Evolutionary conservation across 306 rosid species (phyloP), one percentile per base, ranked within the genome.

Genomic region (Erythrophleum fordii): DNA sequence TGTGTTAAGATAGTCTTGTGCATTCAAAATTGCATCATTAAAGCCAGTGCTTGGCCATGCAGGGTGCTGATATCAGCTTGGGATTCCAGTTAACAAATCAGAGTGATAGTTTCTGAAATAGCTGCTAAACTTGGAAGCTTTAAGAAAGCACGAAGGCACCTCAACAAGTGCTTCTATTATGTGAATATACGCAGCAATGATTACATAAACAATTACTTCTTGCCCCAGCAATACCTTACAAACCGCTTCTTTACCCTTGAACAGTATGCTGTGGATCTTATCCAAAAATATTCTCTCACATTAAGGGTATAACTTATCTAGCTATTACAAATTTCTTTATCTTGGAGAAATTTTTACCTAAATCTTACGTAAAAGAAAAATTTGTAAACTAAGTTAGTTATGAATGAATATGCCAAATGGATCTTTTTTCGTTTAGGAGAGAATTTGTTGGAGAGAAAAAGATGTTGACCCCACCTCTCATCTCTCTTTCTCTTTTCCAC

Each of bases 171-270:
- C 64, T 58, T 93, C 20, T 93, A 91, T 79, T 86, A 78, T 52
- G 81, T 88, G 45, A 89, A 60, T 14, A 51, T 81, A 35, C 97
- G 97, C 18, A 85, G 73, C 70, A 89, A 90, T 37, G 98, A 93
- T 79, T 93, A 89, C 85, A 6, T 90, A 17, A 91, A 87, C 89
- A 93, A 91, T 67, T 93, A 87, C 76, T 93, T 83, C 77, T 0
- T 65, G 26, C 85, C 91, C 0, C 10, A 22, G 0, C 20, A 2
- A 16, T 93, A 91, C 82, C 4, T 11, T 16, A 20, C 91, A 7
- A 84, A 69, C 7, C 0, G 0, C 18, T 5, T 0, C 7, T 83
- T 48, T 70, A 29, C 82, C 42, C 56, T 84, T 17, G 74, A 80
- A 0, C 59, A 78, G 23, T 91, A 66, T 34, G 88, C 92, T 22